Base-by-base conservation (phyloP, 768 basidiomycete genomes). In the Psilocybe azurescens region DNA sequence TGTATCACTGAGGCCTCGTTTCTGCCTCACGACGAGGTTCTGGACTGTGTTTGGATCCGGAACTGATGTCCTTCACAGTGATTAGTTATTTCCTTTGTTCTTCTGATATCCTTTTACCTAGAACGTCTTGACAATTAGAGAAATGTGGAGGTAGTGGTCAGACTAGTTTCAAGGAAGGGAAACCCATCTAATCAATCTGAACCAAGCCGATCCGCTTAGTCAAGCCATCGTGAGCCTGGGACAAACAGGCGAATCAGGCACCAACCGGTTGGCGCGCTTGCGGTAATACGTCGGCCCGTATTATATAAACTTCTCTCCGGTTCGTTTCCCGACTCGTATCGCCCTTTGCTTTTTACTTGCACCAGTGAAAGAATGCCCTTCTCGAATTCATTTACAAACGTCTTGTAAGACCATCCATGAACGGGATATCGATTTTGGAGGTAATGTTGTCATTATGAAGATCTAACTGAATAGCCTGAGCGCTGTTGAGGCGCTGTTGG, bases 1-100 rank as follows among this genome's bases (percentile, higher is more conserved):
- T 29, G 46, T n/a, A 56, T 14, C 28, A 38, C 52, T 33, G 24
- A 47, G 36, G 58, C 46, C 57, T 39, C 57, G 61, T 56, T 61
- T 41, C 46, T n/a, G 52, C 52, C 52, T 53, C 52, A 38, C 32
- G 32, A 33, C 32, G 18, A 44, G 8, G 41, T 44, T 44, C 41
- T 44, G 41, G 41, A 16, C 41, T 44, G 10, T n/a, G 14, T 11
- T 39, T 39, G 41, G 41, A 44, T 44, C 41, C 41, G 41, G 41
- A 44, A 11, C 41, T 44, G 41, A 44, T 44, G 3, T 13, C 41
- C 41, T 18, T n/a, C 41, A 14, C 41, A 14, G 11, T 44, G 5
- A 44, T 14, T n/a, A 44, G n/a, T 18, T 44, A 44, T 44, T 1
- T 13, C 2, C 41, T 44, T 13, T 44, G 14, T 44, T n/a, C 41